Conservation (phyloP, 1,284 basidiomycete species). For the Cerioporus squamosus region DNA sequence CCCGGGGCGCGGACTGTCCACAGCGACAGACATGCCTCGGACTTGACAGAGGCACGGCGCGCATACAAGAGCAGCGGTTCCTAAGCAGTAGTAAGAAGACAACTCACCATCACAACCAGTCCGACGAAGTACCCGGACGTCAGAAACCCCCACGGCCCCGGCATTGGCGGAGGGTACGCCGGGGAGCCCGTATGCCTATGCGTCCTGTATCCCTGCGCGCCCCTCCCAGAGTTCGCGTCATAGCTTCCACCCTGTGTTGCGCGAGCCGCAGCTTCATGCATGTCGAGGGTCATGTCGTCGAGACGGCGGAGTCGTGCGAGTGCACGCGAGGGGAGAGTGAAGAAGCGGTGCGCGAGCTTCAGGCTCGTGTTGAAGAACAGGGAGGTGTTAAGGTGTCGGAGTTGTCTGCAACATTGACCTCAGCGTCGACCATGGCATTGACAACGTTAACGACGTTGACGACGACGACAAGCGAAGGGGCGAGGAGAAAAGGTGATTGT, state of each 20-base stretch:
- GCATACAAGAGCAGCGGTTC: neutral
- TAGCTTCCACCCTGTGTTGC: neutral
- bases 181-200: constrained; percentile 4
- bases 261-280: constrained; percentile 10
- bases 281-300: constrained; percentile 28
- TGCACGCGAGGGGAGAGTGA: constrained; percentile 46
- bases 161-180: constrained; percentile 37
- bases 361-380: constrained; percentile 28
- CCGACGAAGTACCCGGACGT: constrained; percentile 72
- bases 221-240: no score
- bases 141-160: constrained; percentile 70
- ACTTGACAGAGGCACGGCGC: neutral
- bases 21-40: neutral
- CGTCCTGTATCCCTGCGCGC: constrained; percentile 4
- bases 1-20: neutral
- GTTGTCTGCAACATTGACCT: neutral
- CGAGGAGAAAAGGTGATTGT: constrained; percentile 2
- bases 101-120: constrained; percentile 63
- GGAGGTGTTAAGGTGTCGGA: constrained; percentile 18
- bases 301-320: constrained; percentile 46
- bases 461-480: neutral
- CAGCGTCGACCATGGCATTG: constrained; percentile 4
- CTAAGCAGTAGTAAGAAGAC: neutral
- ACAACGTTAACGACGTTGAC: neutral
- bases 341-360: constrained; percentile 42